Evolutionary conservation across 306 rosid species (phyloP), one percentile per base, ranked within the genome.

Genomic region (Quercus bicolor): DNA sequence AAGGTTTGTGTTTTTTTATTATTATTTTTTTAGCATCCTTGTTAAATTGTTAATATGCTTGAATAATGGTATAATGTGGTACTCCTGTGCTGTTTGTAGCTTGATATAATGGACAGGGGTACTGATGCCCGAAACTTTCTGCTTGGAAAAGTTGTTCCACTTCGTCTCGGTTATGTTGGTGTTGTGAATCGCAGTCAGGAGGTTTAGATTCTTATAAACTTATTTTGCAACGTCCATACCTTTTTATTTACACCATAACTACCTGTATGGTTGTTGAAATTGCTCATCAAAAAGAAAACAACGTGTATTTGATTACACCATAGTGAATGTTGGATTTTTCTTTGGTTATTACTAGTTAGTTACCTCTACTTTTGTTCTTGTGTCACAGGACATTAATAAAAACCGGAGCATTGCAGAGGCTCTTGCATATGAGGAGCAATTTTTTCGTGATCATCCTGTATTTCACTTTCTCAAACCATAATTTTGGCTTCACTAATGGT

Each of bases 41-140:
- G 56, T 72, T 68, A 21, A 64, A 26, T 24, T 73, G 23, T 24
- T 34, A 33, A 66, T 66, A 66, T 66, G 51, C 72, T 66, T 2
- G 11, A n/a, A 15, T 66, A 34, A 2, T 4, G 2, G 28, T 33
- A 19, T 66, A 34, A 66, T 10, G 21, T 34, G 8, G 52, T 34
- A 34, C 10, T 76, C 40, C 60, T 59, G 19, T 59, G 23, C 21
- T 78, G 73, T 72, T 56, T 81, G 73, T 61, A 95, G 98, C 84
- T 95, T 89, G 98, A 96, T 85, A 93, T 96, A 78, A 96, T 96
- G 99, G 99, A 96, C 84, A 93, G 99, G 90, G 99, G 99, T 87
- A 96, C 99, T 51, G 99, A 96, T 89, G 99, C 99, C 55, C 90
- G 94, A 48, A 96, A 96, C 82, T 91, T 96, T 76, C 89, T 96